Evolutionary conservation across 1,284 basidiomycete genomes (phyloP).

Genomic region (Lignosus rhinocerotis): DNA sequence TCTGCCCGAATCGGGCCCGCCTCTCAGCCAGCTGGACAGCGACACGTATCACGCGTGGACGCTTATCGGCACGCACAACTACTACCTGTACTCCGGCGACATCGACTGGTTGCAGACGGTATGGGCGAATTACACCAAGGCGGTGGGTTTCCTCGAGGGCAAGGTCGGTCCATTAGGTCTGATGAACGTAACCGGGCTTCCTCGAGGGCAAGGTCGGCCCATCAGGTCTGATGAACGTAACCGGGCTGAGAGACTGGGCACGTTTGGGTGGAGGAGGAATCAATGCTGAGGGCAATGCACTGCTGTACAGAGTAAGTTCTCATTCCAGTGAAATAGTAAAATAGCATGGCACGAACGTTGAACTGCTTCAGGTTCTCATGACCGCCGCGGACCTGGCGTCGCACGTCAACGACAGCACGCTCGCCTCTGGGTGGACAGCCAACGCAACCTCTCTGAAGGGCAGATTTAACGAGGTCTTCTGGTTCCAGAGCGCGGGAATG

Average conservation of each 20-base stretch:
- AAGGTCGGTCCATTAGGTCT: conserved; percentile 48
- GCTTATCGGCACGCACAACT: conserved; percentile 47
- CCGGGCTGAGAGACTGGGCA: conserved; percentile 51
- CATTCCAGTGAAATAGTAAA: background rate
- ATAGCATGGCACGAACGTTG: background rate
- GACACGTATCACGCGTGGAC: conserved; percentile 48
- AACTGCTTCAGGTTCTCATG: conserved; percentile 41
- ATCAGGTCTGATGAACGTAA: conserved; percentile 49
- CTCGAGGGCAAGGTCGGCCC: conserved; percentile 45
- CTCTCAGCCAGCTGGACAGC: conserved; percentile 50
- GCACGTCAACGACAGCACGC: conserved; percentile 37
- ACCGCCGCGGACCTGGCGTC: conserved; percentile 49
- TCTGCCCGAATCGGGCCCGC: conserved; percentile 57
- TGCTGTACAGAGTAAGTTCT: conserved; percentile 42
- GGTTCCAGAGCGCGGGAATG: conserved; percentile 44
- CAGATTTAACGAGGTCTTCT: conserved; percentile 45
- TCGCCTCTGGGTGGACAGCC: conserved; percentile 36
- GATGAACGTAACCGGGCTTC: no score
- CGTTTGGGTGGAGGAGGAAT: conserved; percentile 47
- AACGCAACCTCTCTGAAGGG: conserved; percentile 47
- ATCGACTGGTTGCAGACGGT: conserved; percentile 41
- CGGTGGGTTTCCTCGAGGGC: conserved; percentile 43
- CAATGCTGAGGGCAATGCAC: conserved; percentile 50
- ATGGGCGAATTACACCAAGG: conserved; percentile 55
- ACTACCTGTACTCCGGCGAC: conserved; percentile 50